Percentiles rank a stretch among this genome's conserved stretches.
Evolutionary conservation across 164 flowering plant genomes (phyloP).

Genomic region (Hamamelis virginiana): DNA sequence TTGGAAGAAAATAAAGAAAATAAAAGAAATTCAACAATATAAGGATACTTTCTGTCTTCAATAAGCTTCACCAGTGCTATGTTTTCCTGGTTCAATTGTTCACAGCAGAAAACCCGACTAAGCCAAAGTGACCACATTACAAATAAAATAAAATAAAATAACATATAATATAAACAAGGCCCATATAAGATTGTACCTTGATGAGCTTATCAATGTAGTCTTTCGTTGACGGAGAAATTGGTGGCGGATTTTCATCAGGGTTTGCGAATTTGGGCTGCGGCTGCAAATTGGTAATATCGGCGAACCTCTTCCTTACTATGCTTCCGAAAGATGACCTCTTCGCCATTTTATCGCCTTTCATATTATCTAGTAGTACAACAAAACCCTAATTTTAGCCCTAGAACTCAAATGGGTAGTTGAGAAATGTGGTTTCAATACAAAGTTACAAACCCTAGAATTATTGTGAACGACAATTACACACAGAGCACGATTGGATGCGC

Average conservation of each 20-base stretch:
- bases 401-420: constrained; percentile 3
- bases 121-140: neutral
- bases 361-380: constrained; percentile 6
- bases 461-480: neutral
- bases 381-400: neutral
- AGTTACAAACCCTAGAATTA: constrained; percentile 14
- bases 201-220: constrained; percentile 45
- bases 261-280: constrained; percentile 18
- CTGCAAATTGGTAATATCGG: constrained; percentile 64
- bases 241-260: constrained; percentile 21
- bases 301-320: constrained; percentile 46
- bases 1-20: neutral
- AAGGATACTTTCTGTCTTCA: constrained; percentile 67
- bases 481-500: neutral
- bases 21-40: neutral
- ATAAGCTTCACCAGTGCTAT: constrained; percentile 47
- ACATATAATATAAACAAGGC: neutral
- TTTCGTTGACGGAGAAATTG: constrained; percentile 15
- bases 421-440: neutral
- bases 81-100: constrained; percentile 53
- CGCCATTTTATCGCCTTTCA: constrained; percentile 39
- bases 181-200: constrained; percentile 37
- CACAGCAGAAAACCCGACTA: constrained; percentile 2
- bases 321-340: constrained; percentile 45
- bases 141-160: neutral